phyloP scores from a whole-genome alignment of 345 rosid genomes.

The Linum lewisii region DNA sequence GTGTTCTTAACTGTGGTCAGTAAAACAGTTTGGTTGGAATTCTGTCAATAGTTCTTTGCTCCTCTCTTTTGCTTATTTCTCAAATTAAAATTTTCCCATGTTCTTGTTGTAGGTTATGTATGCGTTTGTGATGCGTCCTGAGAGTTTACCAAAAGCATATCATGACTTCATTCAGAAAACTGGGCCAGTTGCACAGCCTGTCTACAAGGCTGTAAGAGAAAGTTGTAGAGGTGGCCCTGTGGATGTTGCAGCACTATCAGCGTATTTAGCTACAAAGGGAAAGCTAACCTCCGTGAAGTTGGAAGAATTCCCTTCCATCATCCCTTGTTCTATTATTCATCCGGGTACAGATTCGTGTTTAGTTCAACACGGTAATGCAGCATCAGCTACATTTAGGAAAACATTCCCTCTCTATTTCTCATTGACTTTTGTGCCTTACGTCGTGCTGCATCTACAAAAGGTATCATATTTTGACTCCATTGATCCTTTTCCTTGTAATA shows the following conservation, averaged over 20 bases:
- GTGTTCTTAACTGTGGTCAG: no score
- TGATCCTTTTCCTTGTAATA: conserved; percentile 1
- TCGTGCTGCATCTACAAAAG: conserved; percentile 85
- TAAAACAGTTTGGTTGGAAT: background rate
- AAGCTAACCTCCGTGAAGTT: conserved; percentile 40
- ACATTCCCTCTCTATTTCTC: conserved; percentile 96
- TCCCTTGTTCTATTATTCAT: conserved; percentile 90
- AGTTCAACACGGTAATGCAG: conserved; percentile 74
- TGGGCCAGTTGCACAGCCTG: conserved; percentile 86
- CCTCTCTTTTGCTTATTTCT: background rate
- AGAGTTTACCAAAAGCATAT: conserved; percentile 93
- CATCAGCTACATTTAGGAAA: conserved; percentile 86
- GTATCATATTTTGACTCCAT: conserved; percentile 33
- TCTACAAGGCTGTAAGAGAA: conserved; percentile 85
- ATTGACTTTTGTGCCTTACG: conserved; percentile 94
- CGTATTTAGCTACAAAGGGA: conserved; percentile 46
- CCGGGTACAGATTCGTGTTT: conserved; percentile 73
- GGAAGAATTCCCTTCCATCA: conserved; percentile 71
- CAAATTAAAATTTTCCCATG: background rate
- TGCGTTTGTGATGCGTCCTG: conserved; percentile 88
- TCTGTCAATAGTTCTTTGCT: background rate
- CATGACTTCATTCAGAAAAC: conserved; percentile 94
- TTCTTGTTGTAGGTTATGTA: conserved; percentile 65
- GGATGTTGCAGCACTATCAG: conserved; percentile 62
- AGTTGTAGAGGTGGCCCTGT: conserved; percentile 85